phyloP scores from a whole-genome alignment of 331 rosid species.

The Dryas integrifolia region DNA sequence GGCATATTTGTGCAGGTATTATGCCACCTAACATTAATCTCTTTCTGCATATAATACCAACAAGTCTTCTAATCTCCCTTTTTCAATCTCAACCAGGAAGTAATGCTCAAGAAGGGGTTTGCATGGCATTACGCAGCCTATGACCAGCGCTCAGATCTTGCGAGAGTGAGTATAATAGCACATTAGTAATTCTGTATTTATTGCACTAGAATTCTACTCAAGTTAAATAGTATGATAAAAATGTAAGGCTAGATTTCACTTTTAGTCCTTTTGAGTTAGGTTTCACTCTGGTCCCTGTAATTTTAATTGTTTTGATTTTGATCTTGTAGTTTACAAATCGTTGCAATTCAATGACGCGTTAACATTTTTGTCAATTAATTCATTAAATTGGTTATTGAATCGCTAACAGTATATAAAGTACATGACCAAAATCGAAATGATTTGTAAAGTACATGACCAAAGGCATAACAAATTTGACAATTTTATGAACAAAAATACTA shows the following conservation, averaged over 20 bases:
- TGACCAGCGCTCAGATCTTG: slow-evolving; percentile 62
- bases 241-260: background rate
- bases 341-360: too few relatives aligned
- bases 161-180: slow-evolving; percentile 36
- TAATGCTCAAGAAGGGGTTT: slow-evolving; percentile 75
- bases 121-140: slow-evolving; percentile 87
- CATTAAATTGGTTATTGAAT: too few relatives aligned
- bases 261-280: too few relatives aligned
- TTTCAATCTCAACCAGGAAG: slow-evolving; percentile 43
- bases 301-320: too few relatives aligned
- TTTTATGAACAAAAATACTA: too few relatives aligned
- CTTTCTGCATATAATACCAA: background rate
- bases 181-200: background rate
- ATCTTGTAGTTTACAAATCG: too few relatives aligned
- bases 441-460: too few relatives aligned
- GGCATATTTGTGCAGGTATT: slow-evolving; percentile 71
- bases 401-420: too few relatives aligned
- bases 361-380: too few relatives aligned
- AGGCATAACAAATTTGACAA: too few relatives aligned
- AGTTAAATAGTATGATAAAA: background rate
- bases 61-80: background rate
- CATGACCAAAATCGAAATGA: too few relatives aligned
- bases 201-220: background rate
- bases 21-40: background rate
- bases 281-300: too few relatives aligned